These are phyloP conservation scores for Laburnicola sp. DNA, from an alignment of 2,329 filamentous ascomycete genomes.

Conservation along the genomic window DNA sequence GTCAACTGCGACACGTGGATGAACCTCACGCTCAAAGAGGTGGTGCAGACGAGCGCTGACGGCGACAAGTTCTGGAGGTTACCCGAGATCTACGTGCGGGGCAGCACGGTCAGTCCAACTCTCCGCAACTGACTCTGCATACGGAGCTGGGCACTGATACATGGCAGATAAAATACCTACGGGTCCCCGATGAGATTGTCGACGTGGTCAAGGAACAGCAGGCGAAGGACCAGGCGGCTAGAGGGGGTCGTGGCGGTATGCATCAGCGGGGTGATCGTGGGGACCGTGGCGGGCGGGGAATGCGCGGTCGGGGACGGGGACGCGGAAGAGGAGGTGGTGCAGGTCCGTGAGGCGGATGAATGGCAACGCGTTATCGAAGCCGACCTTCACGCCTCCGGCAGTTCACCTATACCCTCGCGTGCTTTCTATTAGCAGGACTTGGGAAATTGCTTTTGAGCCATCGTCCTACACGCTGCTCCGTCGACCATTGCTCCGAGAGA, in stretches of 20 bases:
- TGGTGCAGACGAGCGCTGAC: conserved; percentile 93
- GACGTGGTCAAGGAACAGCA: conserved; percentile 93
- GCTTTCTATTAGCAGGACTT: too few species aligned
- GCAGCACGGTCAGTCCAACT: conserved; percentile 78
- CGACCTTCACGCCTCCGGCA: too few species aligned
- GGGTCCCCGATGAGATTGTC: conserved; percentile 95
- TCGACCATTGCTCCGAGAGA: too few species aligned
- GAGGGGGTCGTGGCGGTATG: conserved; percentile 68
- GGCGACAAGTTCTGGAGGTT: conserved; percentile 91
- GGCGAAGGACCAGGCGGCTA: conserved; percentile 63
- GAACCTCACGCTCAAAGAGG: conserved; percentile 96
- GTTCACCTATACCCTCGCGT: too few species aligned
- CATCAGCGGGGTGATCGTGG: conserved; percentile 58
- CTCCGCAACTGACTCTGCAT: neutral
- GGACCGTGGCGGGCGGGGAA: conserved; percentile 55
- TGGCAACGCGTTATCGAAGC: too few species aligned
- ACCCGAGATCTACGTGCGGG: conserved; percentile 93
- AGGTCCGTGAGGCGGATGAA: conserved; percentile 28
- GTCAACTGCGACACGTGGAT: conserved; percentile 99
- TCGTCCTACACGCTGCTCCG: too few species aligned
- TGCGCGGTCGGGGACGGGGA: conserved; percentile 57
- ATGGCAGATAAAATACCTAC: conserved; percentile 90
- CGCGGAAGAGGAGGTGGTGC: conserved; percentile 60
- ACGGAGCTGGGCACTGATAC: conserved; percentile 8
- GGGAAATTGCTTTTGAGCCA: too few species aligned